Conservation (phyloP, 495 filamentous ascomycete genomes). For the Hypoxylon cercidicola region DNA sequence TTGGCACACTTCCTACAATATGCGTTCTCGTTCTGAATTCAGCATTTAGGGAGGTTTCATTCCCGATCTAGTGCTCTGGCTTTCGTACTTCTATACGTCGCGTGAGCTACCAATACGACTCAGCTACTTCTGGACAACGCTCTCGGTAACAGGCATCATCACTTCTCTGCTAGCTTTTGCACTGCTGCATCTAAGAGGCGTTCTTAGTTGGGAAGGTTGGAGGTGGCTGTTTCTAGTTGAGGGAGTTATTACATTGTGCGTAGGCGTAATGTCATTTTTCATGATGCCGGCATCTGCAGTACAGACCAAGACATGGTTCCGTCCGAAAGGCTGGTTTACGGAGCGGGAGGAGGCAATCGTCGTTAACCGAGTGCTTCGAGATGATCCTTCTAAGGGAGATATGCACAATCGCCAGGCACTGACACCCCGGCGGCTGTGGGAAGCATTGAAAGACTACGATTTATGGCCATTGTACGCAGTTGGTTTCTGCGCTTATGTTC, state of each 20-base stretch:
- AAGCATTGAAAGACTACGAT: conserved; percentile 73
- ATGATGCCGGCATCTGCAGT: conserved; percentile 66
- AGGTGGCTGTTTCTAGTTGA: conserved; percentile 68
- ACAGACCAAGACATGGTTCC: conserved; percentile 62
- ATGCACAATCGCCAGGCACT: conserved; percentile 72
- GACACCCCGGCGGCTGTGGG: conserved; percentile 65
- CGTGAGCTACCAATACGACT: conserved; percentile 62
- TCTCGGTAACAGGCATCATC: conserved; percentile 62
- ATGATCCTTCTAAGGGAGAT: conserved; percentile 67
- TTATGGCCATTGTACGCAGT: conserved; percentile 78
- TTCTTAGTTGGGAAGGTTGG: conserved; percentile 66
- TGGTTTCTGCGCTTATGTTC: conserved; percentile 69
- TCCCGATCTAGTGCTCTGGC: conserved; percentile 61
- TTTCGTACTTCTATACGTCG: conserved; percentile 65
- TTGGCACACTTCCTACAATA: not conserved
- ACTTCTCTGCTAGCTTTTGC: conserved; percentile 64
- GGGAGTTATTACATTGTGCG: conserved; percentile 60
- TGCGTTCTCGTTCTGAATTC: conserved; percentile 5
- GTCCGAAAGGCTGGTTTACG: conserved; percentile 62
- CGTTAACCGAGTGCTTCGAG: conserved; percentile 60
- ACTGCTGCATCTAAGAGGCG: conserved; percentile 63
- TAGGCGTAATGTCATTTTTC: conserved; percentile 64
- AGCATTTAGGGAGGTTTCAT: conserved; percentile 61
- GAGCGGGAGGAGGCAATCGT: conserved; percentile 64
- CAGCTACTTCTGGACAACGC: conserved; percentile 65